Conservation (phyloP, 768 basidiomycete species). For the Pholiota molesta region DNA sequence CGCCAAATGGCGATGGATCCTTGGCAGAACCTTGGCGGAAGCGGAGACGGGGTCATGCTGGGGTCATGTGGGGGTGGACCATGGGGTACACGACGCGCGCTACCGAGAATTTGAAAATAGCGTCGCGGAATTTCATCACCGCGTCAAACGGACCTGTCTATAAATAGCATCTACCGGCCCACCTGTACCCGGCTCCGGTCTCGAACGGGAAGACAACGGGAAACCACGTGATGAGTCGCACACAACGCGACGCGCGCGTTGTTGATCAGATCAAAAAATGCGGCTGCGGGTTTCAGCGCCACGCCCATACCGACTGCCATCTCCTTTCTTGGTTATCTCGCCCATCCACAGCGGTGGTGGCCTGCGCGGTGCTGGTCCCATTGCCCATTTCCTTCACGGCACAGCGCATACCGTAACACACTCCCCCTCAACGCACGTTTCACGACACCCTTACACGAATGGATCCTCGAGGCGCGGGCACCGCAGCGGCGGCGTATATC, state of each 20-base stretch:
- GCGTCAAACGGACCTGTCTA: background rate
- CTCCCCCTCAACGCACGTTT: too few species aligned
- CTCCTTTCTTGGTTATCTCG: background rate
- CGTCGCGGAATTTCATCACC: background rate
- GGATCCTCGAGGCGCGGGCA: background rate
- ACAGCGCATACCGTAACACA: too few species aligned
- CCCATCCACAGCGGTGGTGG: background rate
- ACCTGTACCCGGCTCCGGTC: background rate
- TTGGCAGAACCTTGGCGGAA: background rate
- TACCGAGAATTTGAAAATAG: too few species aligned
- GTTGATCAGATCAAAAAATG: slow-evolving; percentile 15
- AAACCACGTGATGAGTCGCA: slow-evolving; percentile 9
- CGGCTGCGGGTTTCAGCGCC: background rate
- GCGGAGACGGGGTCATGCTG: slow-evolving; percentile 1
- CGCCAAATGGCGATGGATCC: background rate
- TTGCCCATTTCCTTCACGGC: too few species aligned
- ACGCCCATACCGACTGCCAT: background rate
- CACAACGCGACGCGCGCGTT: slow-evolving; percentile 19
- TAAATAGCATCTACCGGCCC: background rate
- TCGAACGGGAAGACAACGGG: too few species aligned
- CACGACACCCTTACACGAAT: background rate
- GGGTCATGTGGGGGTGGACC: slow-evolving; percentile 2
- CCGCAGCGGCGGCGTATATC: slow-evolving; percentile 23
- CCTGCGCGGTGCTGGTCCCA: background rate
- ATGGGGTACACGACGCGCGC: too few species aligned